Evolutionary conservation across 257 asterid species (phyloP), one percentile per base, ranked within the genome.

Genomic region (Nicotiana tomentosiformis): DNA sequence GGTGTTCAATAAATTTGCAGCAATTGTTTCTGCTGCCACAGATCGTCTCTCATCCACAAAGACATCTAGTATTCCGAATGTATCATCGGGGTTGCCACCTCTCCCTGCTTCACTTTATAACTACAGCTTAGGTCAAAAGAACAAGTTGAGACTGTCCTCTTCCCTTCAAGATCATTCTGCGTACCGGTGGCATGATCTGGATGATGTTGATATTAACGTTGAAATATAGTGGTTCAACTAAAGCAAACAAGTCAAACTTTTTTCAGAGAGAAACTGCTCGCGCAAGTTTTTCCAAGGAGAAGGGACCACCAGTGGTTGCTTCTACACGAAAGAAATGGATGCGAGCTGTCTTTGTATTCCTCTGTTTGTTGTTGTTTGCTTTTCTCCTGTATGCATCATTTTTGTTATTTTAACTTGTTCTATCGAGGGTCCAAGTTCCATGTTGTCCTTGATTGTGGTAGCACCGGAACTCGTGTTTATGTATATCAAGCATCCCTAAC

Each of bases 381-480:
- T 89, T 87, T 83, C 88, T 93, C 86, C 85, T 92, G 77, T 88
- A 89, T 61, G 88, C 85, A 23, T 82, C 81, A 46, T 29, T 86
- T 87, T 80, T 87, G 88, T 32, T 93, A 90, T 88, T 87, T 91
- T 53, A 87, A 85, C 87, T 94, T 93, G 93, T 90, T 91, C 26
- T 85, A 72, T n/a, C 95, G 93, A 64, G 69, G 85, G 29, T 83
- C 98, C 55, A 92, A 90, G 87, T 94, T 84, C 85, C 94, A 90
- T 80, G 93, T 96, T 64, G 98, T 94, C 81, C 91, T 96, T 81
- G 98, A 96, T 85, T 93, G 99, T 85, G 99, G 99, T 70, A 96
- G 99, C 90, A 96, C 98, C 2, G 99, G 99, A 51, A 93, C 98
- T 87, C 98, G 97, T 65, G 97, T 93, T 82, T 93, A 92, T 88